phyloP scores from a whole-genome alignment of 2,329 filamentous ascomycete species.

The Stachybotrys elegans region DNA sequence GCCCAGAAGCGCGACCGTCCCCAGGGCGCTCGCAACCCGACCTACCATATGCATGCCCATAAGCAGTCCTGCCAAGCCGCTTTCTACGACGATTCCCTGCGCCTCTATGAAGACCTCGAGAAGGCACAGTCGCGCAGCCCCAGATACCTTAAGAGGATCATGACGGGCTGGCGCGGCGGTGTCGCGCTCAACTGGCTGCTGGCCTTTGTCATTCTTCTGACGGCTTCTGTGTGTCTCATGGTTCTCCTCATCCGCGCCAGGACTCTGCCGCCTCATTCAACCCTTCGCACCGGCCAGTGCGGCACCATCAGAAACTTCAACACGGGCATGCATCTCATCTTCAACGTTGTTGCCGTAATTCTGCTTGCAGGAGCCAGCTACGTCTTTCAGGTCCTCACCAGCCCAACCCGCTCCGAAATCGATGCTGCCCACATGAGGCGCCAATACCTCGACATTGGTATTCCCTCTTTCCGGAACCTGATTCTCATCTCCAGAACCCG shows the following conservation, averaged over 20 bases:
- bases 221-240: conserved; percentile 33
- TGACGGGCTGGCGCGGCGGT: conserved; percentile 43
- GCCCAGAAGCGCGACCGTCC: conserved; percentile 39
- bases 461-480: conserved; percentile 48
- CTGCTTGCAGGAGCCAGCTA: conserved; percentile 48
- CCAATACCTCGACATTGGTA: conserved; percentile 48
- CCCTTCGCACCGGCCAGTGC: conserved; percentile 35
- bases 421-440: conserved; percentile 37
- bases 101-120: not conserved
- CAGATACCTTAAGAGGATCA: conserved; percentile 17
- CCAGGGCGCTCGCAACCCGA: conserved; percentile 17
- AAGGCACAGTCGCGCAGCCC: conserved; percentile 10
- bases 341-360: conserved; percentile 37
- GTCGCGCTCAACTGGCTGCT: conserved; percentile 38
- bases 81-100: conserved; percentile 1
- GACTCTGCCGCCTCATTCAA: conserved; percentile 27
- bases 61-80: conserved; percentile 8
- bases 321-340: conserved; percentile 36
- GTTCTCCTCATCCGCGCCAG: conserved; percentile 28
- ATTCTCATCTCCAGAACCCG: conserved; percentile 35
- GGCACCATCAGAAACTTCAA: conserved; percentile 27
- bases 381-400: conserved; percentile 47
- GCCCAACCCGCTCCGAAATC: conserved; percentile 46
- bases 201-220: conserved; percentile 31
- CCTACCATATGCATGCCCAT: conserved; percentile 14